Percentiles rank a stretch among this genome's conserved stretches.
Conservation (phyloP, 2,329 filamentous ascomycete genomes). For the Ophiobolus disseminans region DNA sequence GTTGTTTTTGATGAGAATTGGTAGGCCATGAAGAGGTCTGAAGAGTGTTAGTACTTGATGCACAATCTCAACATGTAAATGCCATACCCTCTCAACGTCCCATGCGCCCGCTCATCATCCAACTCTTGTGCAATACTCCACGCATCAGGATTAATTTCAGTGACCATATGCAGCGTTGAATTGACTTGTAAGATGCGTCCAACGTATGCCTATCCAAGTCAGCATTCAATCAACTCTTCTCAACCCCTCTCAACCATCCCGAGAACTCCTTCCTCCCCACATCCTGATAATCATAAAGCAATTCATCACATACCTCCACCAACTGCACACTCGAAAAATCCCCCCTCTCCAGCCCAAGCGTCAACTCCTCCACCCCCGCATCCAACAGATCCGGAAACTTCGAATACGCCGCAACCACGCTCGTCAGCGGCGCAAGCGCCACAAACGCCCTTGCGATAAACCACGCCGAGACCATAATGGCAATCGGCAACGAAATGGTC, state of each 20-base stretch:
- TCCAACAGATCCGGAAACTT: constrained; percentile 55
- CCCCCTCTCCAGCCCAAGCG: constrained; percentile 56
- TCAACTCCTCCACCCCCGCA: constrained; percentile 60
- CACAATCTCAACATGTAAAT: neutral
- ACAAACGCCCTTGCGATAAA: constrained; percentile 24
- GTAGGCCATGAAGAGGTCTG: constrained; percentile 68
- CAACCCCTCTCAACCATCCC: neutral
- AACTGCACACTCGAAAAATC: constrained; percentile 66
- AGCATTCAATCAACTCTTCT: neutral
- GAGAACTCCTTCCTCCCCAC: neutral
- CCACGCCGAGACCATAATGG: constrained; percentile 29
- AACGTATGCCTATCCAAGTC: constrained; percentile 55
- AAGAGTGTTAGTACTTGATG: too few relatives aligned
- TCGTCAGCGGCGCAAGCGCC: constrained; percentile 26
- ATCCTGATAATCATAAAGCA: neutral
- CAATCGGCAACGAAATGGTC: constrained; percentile 4
- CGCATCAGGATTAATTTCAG: constrained; percentile 64
- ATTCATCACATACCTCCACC: constrained; percentile 46
- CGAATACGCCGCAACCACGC: constrained; percentile 21
- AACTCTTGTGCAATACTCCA: constrained; percentile 56
- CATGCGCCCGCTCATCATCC: constrained; percentile 58
- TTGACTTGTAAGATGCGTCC: constrained; percentile 62
- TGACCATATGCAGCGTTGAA: constrained; percentile 58
- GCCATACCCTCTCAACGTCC: constrained; percentile 55
- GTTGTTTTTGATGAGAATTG: constrained; percentile 71